These are phyloP conservation scores for Metarhizium sp. DNA, from an alignment of 2,329 filamentous ascomycete species.

Conservation along the genomic window DNA sequence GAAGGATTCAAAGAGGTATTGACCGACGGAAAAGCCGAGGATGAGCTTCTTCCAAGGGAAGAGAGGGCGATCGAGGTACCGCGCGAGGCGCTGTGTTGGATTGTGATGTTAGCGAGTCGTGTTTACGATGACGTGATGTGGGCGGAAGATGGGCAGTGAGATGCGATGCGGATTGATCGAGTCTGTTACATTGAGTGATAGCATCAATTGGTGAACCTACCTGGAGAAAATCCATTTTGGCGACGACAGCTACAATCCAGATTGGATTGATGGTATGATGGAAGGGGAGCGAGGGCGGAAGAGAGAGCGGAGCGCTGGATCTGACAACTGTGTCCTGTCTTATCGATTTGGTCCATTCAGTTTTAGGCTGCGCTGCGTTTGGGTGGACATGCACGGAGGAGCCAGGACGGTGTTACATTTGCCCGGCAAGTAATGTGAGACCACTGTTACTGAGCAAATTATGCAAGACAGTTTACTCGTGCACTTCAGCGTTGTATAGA, in stretches of 20 bases:
- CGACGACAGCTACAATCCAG: not conserved
- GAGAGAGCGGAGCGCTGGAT: not conserved
- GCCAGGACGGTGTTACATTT: no score
- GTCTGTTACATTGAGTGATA: not conserved
- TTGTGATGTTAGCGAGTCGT: not conserved
- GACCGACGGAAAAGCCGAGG: slow-evolving; percentile 84
- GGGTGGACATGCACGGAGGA: not conserved
- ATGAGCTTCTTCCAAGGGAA: slow-evolving; percentile 98
- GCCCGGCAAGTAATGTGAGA: no score
- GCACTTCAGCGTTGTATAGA: not conserved
- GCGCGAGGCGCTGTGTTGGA: slow-evolving; percentile 56
- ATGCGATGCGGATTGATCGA: not conserved
- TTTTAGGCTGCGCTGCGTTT: no score
- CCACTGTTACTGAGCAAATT: not conserved
- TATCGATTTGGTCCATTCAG: not conserved
- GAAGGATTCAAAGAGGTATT: slow-evolving; percentile 85
- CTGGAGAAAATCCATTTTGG: slow-evolving; percentile 39
- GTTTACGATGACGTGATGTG: not conserved
- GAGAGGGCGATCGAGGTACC: slow-evolving; percentile 78
- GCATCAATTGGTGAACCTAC: slow-evolving; percentile 14
- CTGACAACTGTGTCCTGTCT: slow-evolving; percentile 2
- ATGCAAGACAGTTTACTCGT: not conserved
- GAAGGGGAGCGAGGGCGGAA: not conserved
- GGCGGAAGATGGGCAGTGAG: not conserved
- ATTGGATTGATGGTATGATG: not conserved